Evolutionary conservation across 2,329 filamentous ascomycete genomes (phyloP).

Genomic region (Teratosphaeria gauchensis): DNA sequence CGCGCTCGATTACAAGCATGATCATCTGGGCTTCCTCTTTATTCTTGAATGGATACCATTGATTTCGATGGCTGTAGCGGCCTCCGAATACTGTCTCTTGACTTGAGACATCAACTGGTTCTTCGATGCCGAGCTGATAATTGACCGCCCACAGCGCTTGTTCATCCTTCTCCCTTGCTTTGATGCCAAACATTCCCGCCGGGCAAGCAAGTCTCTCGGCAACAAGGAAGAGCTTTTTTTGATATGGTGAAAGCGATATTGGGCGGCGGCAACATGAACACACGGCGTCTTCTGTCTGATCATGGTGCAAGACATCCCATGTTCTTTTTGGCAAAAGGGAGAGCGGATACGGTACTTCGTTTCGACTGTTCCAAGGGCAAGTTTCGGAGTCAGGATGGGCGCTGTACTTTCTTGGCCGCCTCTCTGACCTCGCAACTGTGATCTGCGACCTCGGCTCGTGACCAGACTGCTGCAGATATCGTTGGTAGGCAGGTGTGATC

Average conservation of each 20-base stretch:
- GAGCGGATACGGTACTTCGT: constrained; percentile 8
- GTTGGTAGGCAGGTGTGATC: not conserved
- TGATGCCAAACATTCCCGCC: constrained; percentile 1
- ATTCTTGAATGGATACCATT: constrained; percentile 9
- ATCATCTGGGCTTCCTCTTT: constrained; percentile 9
- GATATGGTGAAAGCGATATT: constrained; percentile 5
- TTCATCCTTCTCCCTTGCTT: constrained; percentile 12
- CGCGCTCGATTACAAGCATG: constrained; percentile 9
- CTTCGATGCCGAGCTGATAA: constrained; percentile 12
- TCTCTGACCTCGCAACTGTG: not conserved
- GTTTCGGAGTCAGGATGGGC: constrained; percentile 9
- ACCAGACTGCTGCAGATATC: not conserved
- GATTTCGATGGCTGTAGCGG: constrained; percentile 6
- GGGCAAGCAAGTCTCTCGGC: constrained; percentile 13
- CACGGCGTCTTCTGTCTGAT: constrained; percentile 5
- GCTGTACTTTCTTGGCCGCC: constrained; percentile 5
- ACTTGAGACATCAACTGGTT: constrained; percentile 11
- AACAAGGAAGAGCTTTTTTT: constrained; percentile 15
- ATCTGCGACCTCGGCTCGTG: not conserved
- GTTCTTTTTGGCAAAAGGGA: constrained; percentile 10
- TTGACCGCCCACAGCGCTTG: constrained; percentile 13
- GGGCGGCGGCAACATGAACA: constrained; percentile 11
- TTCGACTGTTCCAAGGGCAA: constrained; percentile 6
- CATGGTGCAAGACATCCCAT: constrained; percentile 10
- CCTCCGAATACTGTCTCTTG: constrained; percentile 9